Conservation (phyloP, 2,329 filamentous ascomycete species). For the Epichloe brachyelytri region DNA sequence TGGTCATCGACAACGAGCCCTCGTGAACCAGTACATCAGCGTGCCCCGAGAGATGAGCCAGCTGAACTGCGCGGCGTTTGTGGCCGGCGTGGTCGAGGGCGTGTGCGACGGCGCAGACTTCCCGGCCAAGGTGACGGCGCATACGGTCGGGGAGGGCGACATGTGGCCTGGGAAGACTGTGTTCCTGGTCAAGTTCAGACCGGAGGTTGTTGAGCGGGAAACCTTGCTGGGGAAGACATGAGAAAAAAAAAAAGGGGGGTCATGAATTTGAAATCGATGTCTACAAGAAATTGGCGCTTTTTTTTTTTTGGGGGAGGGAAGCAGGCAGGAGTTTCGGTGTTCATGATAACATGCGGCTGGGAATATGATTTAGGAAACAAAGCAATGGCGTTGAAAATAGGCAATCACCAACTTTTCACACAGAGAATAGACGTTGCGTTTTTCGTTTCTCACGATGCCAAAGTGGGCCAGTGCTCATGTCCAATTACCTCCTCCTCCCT, state of each 20-base stretch:
- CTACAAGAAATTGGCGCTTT: not conserved
- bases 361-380: no score
- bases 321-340: no score
- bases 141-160: constrained; percentile 60
- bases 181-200: constrained; percentile 83
- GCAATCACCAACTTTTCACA: no score
- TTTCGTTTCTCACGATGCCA: no score
- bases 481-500: no score
- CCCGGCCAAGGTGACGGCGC: constrained; percentile 77
- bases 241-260: not conserved
- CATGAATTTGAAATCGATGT: not conserved
- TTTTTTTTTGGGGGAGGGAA: no score
- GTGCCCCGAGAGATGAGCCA: constrained; percentile 92
- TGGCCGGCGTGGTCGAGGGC: constrained; percentile 89
- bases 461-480: no score
- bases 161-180: constrained; percentile 97
- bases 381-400: no score
- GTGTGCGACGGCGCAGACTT: constrained; percentile 90
- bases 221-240: constrained; percentile 54
- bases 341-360: no score
- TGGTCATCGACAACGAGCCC: constrained; percentile 98
- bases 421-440: no score
- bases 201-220: constrained; percentile 87
- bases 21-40: constrained; percentile 88
- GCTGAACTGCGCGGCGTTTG: constrained; percentile 91